phyloP scores from a whole-genome alignment of 768 basidiomycete genomes.

The Russula dissimulans region DNA sequence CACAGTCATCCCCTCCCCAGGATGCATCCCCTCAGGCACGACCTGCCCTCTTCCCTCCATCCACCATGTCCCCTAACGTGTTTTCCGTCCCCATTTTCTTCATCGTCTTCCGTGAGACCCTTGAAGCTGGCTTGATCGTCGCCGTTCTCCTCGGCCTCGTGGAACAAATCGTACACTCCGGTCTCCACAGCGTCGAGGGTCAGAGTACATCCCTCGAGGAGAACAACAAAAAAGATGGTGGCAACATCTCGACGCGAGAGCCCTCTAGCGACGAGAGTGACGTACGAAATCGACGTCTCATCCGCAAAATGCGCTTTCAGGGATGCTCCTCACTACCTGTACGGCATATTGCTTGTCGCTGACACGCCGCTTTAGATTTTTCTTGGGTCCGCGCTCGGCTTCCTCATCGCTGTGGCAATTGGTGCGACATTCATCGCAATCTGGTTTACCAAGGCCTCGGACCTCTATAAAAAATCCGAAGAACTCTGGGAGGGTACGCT shows the following conservation, averaged over 20 bases:
- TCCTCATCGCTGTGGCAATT: slow-evolving; percentile 72
- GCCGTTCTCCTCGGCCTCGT: slow-evolving; percentile 86
- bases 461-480: slow-evolving; percentile 82
- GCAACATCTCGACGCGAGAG: neutral
- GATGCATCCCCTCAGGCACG: neutral
- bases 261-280: slow-evolving; percentile 15
- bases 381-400: slow-evolving; percentile 60
- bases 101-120: slow-evolving; percentile 91
- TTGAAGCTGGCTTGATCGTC: slow-evolving; percentile 88
- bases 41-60: slow-evolving; percentile 1
- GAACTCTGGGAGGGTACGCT: slow-evolving; percentile 83
- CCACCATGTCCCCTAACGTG: slow-evolving; percentile 56
- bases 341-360: neutral
- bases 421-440: slow-evolving; percentile 90
- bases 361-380: slow-evolving; percentile 48
- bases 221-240: slow-evolving; percentile 1
- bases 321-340: slow-evolving; percentile 24
- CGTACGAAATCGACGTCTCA: slow-evolving; percentile 32
- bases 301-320: slow-evolving; percentile 65
- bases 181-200: neutral
- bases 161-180: slow-evolving; percentile 60
- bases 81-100: slow-evolving; percentile 94
- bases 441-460: slow-evolving; percentile 84
- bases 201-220: neutral
- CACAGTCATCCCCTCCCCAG: slow-evolving; percentile 8